A percentile compares a stretch with the other conserved stretches of the same genome.
Conservation (phyloP, 805 yeast genomes). For the Kluyveromyces lactis region DNA sequence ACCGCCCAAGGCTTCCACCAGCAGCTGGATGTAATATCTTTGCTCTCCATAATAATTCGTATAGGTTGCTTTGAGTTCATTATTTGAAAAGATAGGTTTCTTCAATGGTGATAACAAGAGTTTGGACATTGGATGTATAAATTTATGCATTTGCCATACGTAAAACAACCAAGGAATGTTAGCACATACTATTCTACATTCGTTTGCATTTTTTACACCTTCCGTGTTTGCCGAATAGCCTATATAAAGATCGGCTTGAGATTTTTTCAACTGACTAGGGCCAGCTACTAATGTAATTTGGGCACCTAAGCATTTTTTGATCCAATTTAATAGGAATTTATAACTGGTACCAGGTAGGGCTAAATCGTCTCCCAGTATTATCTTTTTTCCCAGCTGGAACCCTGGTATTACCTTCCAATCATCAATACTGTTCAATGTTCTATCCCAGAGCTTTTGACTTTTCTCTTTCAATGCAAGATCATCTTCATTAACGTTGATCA, state of each 20-base stretch:
- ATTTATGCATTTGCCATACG: slow-evolving; percentile 46
- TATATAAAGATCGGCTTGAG: slow-evolving; percentile 41
- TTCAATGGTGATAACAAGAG: slow-evolving; percentile 65
- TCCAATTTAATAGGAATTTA: slow-evolving; percentile 8
- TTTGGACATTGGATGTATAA: slow-evolving; percentile 46
- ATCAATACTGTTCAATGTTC: not conserved
- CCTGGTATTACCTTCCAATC: not conserved
- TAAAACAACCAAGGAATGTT: slow-evolving; percentile 70
- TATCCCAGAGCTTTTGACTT: slow-evolving; percentile 3
- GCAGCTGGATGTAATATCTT: slow-evolving; percentile 55
- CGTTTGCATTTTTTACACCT: slow-evolving; percentile 30
- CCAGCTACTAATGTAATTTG: slow-evolving; percentile 5
- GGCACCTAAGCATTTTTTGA: slow-evolving; percentile 9
- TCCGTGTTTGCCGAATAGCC: slow-evolving; percentile 56
- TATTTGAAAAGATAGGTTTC: slow-evolving; percentile 41
- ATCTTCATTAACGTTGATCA: slow-evolving; percentile 30
- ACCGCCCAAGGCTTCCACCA: slow-evolving; percentile 69
- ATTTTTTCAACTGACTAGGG: slow-evolving; percentile 10
- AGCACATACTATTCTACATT: slow-evolving; percentile 41
- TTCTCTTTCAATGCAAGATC: slow-evolving; percentile 6
- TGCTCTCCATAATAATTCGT: slow-evolving; percentile 86
- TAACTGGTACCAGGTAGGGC: slow-evolving; percentile 2
- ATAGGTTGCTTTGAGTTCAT: slow-evolving; percentile 49
- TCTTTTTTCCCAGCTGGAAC: not conserved
- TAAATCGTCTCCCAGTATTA: slow-evolving; percentile 2